Conservation (phyloP, 257 asterid species). For the Phtheirospermum japonicum region DNA sequence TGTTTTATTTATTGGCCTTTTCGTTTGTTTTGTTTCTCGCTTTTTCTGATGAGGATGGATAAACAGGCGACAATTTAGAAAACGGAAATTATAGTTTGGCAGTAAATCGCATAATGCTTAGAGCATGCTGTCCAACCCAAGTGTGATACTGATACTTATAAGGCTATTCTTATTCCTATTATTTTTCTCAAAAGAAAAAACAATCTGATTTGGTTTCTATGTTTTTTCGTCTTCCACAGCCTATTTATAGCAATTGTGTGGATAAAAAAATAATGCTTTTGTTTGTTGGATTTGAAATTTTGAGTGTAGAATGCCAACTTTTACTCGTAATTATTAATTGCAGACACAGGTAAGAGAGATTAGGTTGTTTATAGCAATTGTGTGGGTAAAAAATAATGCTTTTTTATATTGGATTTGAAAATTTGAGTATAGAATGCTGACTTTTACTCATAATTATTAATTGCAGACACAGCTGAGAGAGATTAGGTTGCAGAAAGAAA, state of each 20-base stretch:
- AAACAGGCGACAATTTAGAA: not conserved
- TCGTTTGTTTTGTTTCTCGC: too few relatives aligned
- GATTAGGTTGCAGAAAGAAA: slow-evolving; percentile 72
- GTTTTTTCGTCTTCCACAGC: too few relatives aligned
- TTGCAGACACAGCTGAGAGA: slow-evolving; percentile 72
- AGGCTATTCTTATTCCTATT: too few relatives aligned
- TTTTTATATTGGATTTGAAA: slow-evolving; percentile 11
- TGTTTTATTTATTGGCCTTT: too few relatives aligned
- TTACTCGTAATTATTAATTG: slow-evolving; percentile 17
- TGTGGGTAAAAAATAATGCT: too few relatives aligned
- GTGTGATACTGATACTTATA: too few relatives aligned
- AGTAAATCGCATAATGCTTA: slow-evolving; percentile 7
- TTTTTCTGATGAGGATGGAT: not conserved
- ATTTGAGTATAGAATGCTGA: too few relatives aligned
- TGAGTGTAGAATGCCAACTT: not conserved
- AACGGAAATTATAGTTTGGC: slow-evolving; percentile 1
- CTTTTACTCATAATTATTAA: slow-evolving; percentile 13
- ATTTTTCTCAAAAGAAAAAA: too few relatives aligned
- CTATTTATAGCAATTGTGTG: too few relatives aligned
- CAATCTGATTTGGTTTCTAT: not conserved
- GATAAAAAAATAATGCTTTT: too few relatives aligned
- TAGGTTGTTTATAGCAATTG: slow-evolving; percentile 37
- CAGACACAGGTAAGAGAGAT: slow-evolving; percentile 75
- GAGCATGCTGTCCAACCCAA: too few relatives aligned
- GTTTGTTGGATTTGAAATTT: too few relatives aligned